Percentiles rank a stretch among this genome's conserved stretches.
phyloP scores from a whole-genome alignment of 1,284 basidiomycete species.

The Heterobasidion occidentale region DNA sequence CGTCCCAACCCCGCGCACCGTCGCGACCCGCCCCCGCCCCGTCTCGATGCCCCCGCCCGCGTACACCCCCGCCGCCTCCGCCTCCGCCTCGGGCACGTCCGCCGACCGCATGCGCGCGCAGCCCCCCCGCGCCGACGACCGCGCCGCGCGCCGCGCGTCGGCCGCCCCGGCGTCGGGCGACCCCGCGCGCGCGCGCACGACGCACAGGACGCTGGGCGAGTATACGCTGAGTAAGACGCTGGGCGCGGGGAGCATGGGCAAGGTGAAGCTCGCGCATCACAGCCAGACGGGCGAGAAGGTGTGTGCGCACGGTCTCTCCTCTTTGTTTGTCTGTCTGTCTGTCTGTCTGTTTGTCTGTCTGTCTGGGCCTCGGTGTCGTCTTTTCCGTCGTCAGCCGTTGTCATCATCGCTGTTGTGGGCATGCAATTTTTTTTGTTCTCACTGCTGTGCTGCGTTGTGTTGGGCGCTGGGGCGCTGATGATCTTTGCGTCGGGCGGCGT shows the following conservation, averaged over 20 bases:
- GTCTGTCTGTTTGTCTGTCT: neutral
- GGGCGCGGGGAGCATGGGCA: constrained; percentile 98
- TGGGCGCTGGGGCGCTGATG: no score
- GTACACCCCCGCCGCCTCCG: constrained; percentile 24
- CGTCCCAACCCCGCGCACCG: constrained; percentile 9
- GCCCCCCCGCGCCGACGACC: constrained; percentile 22
- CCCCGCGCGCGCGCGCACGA: constrained; percentile 26
- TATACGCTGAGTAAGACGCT: constrained; percentile 97
- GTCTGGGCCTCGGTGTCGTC: neutral
- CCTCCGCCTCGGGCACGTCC: constrained; percentile 22
- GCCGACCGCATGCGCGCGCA: constrained; percentile 19
- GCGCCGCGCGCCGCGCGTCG: constrained; percentile 21
- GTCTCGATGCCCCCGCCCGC: constrained; percentile 63
- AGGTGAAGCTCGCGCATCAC: constrained; percentile 94
- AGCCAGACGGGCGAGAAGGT: constrained; percentile 91
- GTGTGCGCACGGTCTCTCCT: constrained; percentile 17
- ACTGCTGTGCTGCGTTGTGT: no score
- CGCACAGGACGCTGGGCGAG: constrained; percentile 77
- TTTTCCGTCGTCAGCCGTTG: neutral
- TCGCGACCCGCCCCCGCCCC: constrained; percentile 39
- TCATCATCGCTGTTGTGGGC: neutral
- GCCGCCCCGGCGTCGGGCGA: constrained; percentile 13
- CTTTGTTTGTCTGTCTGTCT: no score
- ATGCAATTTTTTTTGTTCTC: no score
- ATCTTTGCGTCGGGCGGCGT: no score